These are phyloP conservation scores for Geosmithia flava DNA, from an alignment of 2,329 filamentous ascomycete genomes.

Conservation along the genomic window DNA sequence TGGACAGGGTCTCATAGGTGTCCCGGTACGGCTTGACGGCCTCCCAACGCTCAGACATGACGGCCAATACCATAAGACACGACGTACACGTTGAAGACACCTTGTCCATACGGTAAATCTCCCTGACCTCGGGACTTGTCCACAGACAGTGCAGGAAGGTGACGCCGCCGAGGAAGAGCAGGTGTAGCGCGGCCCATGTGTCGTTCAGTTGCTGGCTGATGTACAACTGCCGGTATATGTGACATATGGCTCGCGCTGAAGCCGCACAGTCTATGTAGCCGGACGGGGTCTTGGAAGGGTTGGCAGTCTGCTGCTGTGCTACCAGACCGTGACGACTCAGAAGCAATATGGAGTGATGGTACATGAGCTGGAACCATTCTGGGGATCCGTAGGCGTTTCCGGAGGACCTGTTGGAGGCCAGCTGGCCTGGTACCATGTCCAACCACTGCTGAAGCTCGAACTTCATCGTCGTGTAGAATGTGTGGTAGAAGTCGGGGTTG, in stretches of 20 bases:
- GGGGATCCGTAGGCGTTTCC: background rate
- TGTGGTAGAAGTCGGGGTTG: background rate
- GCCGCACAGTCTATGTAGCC: background rate
- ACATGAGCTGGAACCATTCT: constrained; percentile 2
- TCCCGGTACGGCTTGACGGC: constrained; percentile 35
- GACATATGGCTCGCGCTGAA: background rate
- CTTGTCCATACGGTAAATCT: background rate
- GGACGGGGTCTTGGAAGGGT: background rate
- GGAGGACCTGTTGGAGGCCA: background rate
- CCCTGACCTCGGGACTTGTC: background rate
- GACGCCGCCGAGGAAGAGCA: constrained; percentile 19
- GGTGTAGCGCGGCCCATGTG: constrained; percentile 21
- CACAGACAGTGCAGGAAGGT: constrained; percentile 20
- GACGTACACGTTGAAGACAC: constrained; percentile 10
- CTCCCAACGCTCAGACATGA: constrained; percentile 33
- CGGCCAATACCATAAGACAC: constrained; percentile 33
- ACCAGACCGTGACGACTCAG: background rate
- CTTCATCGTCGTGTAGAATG: too few relatives aligned
- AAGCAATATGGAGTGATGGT: constrained; percentile 2
- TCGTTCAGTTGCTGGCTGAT: background rate
- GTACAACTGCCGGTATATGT: constrained; percentile 1
- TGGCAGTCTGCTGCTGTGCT: background rate
- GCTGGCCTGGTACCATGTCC: background rate
- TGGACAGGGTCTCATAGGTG: constrained; percentile 31
- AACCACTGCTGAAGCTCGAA: constrained; percentile 1